Evolutionary conservation across 2,329 filamentous ascomycete genomes (phyloP).

Genomic region (Cladosporium sp.): DNA sequence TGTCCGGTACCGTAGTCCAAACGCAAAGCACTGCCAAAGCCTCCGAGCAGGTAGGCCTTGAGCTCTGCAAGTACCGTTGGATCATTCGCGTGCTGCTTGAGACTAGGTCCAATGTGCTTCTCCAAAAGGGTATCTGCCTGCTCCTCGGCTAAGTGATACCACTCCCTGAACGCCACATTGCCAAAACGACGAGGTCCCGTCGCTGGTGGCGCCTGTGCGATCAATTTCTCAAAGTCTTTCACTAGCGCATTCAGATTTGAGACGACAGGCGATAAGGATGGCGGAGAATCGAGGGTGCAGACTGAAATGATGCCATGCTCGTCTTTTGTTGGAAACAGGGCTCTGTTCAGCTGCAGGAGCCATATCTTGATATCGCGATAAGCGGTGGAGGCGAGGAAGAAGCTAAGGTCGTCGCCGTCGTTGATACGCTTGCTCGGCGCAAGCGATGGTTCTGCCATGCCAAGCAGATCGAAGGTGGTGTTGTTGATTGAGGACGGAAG

Average conservation of each 20-base stretch:
- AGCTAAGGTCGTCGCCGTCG: slow-evolving; percentile 75
- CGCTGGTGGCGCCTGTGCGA: slow-evolving; percentile 80
- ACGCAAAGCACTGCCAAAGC: slow-evolving; percentile 83
- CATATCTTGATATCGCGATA: slow-evolving; percentile 88
- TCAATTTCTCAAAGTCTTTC: slow-evolving; percentile 61
- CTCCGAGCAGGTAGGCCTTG: slow-evolving; percentile 74
- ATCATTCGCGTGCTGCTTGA: slow-evolving; percentile 37
- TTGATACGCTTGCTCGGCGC: slow-evolving; percentile 79
- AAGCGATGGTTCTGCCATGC: not conserved
- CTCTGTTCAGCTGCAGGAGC: slow-evolving; percentile 83
- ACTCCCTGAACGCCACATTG: slow-evolving; percentile 84
- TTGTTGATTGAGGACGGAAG: not conserved
- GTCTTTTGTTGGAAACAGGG: slow-evolving; percentile 71
- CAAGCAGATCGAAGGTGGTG: not conserved
- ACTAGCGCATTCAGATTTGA: slow-evolving; percentile 67
- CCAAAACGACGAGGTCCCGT: slow-evolving; percentile 86
- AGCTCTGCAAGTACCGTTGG: slow-evolving; percentile 57
- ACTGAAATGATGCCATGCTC: slow-evolving; percentile 33
- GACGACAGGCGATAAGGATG: slow-evolving; percentile 51
- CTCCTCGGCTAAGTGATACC: slow-evolving; percentile 70
- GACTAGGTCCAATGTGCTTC: slow-evolving; percentile 20
- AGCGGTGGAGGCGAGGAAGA: slow-evolving; percentile 76
- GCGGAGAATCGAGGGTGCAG: slow-evolving; percentile 51
- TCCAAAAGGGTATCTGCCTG: slow-evolving; percentile 52
- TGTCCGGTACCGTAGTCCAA: slow-evolving; percentile 96